A percentile compares a stretch with the other conserved stretches of the same genome.
Evolutionary conservation across 495 filamentous ascomycete species (phyloP).

Genomic region (Aspergillus saccharolyticus): DNA sequence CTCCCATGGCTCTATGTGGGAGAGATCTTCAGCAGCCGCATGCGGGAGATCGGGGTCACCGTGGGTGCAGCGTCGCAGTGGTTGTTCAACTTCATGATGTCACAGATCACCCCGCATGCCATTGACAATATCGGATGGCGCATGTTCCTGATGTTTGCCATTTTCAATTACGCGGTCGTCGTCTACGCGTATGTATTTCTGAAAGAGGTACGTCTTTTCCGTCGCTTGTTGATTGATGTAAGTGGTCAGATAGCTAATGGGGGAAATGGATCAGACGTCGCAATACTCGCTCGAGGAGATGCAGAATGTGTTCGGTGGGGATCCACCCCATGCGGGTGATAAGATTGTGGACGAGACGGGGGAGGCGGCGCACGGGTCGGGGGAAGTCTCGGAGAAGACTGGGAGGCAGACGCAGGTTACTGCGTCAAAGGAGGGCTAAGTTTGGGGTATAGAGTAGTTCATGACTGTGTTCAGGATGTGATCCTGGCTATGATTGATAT

Average conservation of each 20-base stretch:
- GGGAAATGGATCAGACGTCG: slow-evolving; percentile 19
- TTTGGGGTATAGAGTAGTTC: not conserved
- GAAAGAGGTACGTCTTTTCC: slow-evolving; percentile 33
- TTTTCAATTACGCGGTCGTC: slow-evolving; percentile 45
- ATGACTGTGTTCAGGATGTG: no score
- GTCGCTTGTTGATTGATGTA: not conserved
- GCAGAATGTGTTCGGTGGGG: slow-evolving; percentile 30
- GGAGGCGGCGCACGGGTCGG: not conserved
- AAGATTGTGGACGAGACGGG: slow-evolving; percentile 1
- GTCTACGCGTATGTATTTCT: slow-evolving; percentile 45
- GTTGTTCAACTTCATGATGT: slow-evolving; percentile 54
- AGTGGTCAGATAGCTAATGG: not conserved
- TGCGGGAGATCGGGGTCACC: slow-evolving; percentile 43
- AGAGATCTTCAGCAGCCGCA: slow-evolving; percentile 51
- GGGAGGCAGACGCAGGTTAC: not conserved
- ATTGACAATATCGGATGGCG: slow-evolving; percentile 47
- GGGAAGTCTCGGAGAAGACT: not conserved
- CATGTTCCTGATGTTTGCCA: slow-evolving; percentile 54
- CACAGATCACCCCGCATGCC: slow-evolving; percentile 48
- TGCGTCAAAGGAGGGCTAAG: not conserved
- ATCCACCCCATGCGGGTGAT: not conserved
- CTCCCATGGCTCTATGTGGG: slow-evolving; percentile 40
- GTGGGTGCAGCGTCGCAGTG: slow-evolving; percentile 48
- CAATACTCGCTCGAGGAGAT: slow-evolving; percentile 35
- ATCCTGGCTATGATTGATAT: no score